Evolutionary conservation across 768 basidiomycete genomes (phyloP), one percentile per base, ranked within the genome.

Genomic region (Termitomyces sp.): DNA sequence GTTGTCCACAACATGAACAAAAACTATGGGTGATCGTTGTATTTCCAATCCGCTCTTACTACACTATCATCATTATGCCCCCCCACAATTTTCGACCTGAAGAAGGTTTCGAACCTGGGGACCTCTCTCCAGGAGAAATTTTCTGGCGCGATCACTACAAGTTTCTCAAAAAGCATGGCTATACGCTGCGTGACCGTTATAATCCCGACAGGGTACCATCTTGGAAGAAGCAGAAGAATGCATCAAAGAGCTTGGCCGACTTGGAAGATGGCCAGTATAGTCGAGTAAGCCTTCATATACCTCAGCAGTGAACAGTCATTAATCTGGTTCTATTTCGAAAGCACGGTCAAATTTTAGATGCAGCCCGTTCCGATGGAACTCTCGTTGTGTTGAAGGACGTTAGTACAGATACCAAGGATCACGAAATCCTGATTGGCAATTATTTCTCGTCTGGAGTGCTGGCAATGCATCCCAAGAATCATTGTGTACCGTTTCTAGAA

Each of bases 401-500:
- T 3, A 20, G 36, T 25, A 12, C 10, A 0, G 60, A 45, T 1
- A 31, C 42, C 0, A 63, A 70, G 50, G 68, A 71, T 8, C 31
- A 68, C 0, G 77, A 81, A 34, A 45, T 71, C 17, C 56, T 68
- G 0, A 74, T 79, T 25, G 67, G 58, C 0, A 53, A 29, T 61
- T 63, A 69, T 70, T 58, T 69, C 40, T 68, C 65, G 3, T 47
- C 62, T 5, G 61, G 53, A 34, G 36, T 45, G 1, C 50, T 67
- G 2, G 25, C 48, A 3, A 43, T 48, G 11, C 48, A 73, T 58
- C 57, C 72, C 29, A 54, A 59, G 15, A 79, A 77, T 17, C 72
- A 72, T 36, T 76, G 75, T 8, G 67, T 75, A 4, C 76, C 72
- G 0, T 45, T 77, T 12, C 58, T 64, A 20, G 67, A 69, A 0